A percentile compares a stretch with the other conserved stretches of the same genome.
Evolutionary conservation across 768 basidiomycete species (phyloP).

Genomic region (Kwoniella mangroviensis): DNA sequence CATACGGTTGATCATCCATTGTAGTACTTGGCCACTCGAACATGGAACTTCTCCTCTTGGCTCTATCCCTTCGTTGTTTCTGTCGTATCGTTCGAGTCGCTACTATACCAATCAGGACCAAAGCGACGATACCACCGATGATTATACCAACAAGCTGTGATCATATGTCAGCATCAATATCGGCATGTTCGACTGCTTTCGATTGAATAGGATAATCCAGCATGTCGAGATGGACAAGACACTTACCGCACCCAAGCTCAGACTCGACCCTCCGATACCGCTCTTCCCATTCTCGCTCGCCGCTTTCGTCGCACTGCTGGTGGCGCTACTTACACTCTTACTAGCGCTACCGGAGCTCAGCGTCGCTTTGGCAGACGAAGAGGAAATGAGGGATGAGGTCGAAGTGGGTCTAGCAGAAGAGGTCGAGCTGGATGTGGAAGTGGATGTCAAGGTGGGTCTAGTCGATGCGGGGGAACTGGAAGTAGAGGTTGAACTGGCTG

Average conservation of each 20-base stretch:
- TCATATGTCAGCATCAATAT: not conserved
- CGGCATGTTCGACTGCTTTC: too few species aligned
- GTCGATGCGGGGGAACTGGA: constrained; percentile 24
- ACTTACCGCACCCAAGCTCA: constrained; percentile 49
- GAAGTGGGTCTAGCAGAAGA: constrained; percentile 22
- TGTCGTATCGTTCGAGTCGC: constrained; percentile 45
- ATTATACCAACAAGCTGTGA: constrained; percentile 49
- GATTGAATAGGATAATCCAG: too few species aligned
- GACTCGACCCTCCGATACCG: constrained; percentile 40
- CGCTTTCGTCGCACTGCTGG: constrained; percentile 22
- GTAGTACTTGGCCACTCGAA: constrained; percentile 46
- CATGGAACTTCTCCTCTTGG: constrained; percentile 40
- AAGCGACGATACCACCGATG: constrained; percentile 39
- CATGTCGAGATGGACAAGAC: not conserved
- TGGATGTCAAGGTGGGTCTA: constrained; percentile 9
- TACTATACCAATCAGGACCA: constrained; percentile 39
- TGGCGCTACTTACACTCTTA: constrained; percentile 14
- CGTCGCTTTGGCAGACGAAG: constrained; percentile 6
- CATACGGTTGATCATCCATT: constrained; percentile 46
- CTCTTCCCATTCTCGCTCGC: constrained; percentile 22
- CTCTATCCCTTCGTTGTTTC: constrained; percentile 35
- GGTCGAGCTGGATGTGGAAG: constrained; percentile 17
- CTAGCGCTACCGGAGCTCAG: constrained; percentile 16
- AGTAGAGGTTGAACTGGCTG: constrained; percentile 20
- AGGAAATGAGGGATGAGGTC: constrained; percentile 14